phyloP scores from a whole-genome alignment of 2,329 filamentous ascomycete species.

The Ceratocystiopsis brevicomis region DNA sequence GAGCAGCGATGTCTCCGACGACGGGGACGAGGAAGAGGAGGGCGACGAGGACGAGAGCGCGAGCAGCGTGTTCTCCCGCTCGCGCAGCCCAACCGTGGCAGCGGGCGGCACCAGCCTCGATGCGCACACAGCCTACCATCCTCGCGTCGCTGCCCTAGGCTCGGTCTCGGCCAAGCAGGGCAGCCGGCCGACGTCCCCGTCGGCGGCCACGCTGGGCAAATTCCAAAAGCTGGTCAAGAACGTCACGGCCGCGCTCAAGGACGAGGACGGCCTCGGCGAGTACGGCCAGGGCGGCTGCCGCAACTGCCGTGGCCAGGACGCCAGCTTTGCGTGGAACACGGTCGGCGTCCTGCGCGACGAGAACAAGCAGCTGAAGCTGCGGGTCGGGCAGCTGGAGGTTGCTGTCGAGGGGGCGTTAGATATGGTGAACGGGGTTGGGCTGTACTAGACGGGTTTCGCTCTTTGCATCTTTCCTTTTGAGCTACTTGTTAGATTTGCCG shows the following conservation, averaged over 20 bases:
- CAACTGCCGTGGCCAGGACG: conserved; percentile 39
- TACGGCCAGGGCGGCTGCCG: conserved; percentile 19
- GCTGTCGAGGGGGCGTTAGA: conserved; percentile 43
- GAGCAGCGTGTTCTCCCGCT: conserved; percentile 41
- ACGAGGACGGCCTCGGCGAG: conserved; percentile 10
- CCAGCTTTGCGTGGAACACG: conserved; percentile 45
- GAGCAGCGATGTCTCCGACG: conserved; percentile 26
- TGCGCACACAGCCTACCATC: conserved; percentile 6
- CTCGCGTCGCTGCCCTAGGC: conserved; percentile 8
- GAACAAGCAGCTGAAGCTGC: conserved; percentile 40
- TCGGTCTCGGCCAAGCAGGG: neutral
- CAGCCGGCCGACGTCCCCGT: conserved; percentile 8
- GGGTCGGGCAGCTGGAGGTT: conserved; percentile 38
- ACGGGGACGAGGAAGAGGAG: conserved; percentile 28
- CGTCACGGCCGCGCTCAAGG: conserved; percentile 18
- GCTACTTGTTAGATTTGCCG: neutral
- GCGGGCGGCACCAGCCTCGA: conserved; percentile 12
- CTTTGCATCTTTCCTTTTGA: neutral
- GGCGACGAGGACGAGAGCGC: conserved; percentile 24
- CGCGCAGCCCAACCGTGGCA: conserved; percentile 35
- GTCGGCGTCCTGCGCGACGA: conserved; percentile 42
- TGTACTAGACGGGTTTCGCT: conserved; percentile 13
- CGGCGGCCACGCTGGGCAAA: conserved; percentile 18
- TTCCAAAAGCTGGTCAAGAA: conserved; percentile 30
- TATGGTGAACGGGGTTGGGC: conserved; percentile 34